These are phyloP conservation scores for Neopestalotiopsis sp. DNA, from an alignment of 2,329 filamentous ascomycete genomes.

Conservation along the genomic window DNA sequence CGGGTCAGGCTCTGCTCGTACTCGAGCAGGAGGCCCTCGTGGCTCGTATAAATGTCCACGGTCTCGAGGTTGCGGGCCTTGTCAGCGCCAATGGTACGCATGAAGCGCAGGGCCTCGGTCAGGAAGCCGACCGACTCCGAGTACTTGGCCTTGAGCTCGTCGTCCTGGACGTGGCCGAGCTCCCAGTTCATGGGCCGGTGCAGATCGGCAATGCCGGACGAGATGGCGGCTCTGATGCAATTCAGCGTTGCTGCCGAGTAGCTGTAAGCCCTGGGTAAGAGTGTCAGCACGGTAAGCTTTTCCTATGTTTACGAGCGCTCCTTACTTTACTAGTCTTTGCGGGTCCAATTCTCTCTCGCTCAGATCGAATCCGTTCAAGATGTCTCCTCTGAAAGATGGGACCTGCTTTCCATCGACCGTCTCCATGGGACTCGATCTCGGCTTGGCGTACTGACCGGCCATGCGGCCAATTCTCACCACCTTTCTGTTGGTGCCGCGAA, in stretches of 20 bases:
- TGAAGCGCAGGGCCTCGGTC: constrained; percentile 90
- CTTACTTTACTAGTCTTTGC: constrained; percentile 74
- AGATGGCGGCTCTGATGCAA: constrained; percentile 83
- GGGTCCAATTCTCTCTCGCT: constrained; percentile 84
- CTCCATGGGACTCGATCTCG: constrained; percentile 87
- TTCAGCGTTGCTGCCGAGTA: constrained; percentile 95
- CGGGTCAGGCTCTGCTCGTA: constrained; percentile 92
- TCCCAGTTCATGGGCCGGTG: constrained; percentile 95
- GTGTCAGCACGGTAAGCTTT: constrained; percentile 13
- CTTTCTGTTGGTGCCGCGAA: constrained; percentile 82
- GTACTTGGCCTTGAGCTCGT: constrained; percentile 84
- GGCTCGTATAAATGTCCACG: constrained; percentile 93
- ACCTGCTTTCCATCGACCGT: constrained; percentile 79
- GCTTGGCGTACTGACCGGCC: constrained; percentile 98
- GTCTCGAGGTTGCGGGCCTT: constrained; percentile 84
- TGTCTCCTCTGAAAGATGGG: constrained; percentile 92
- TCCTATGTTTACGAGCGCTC: constrained; percentile 16
- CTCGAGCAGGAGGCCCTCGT: constrained; percentile 91
- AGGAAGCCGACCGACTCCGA: constrained; percentile 83
- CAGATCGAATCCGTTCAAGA: constrained; percentile 84
- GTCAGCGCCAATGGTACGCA: constrained; percentile 90
- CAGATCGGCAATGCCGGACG: constrained; percentile 90
- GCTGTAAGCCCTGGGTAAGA: constrained; percentile 75
- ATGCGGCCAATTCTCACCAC: constrained; percentile 95
- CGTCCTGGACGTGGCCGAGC: constrained; percentile 87